Evolutionary conservation across 768 basidiomycete species (phyloP).

Genomic region (Rubroboletus satanas): DNA sequence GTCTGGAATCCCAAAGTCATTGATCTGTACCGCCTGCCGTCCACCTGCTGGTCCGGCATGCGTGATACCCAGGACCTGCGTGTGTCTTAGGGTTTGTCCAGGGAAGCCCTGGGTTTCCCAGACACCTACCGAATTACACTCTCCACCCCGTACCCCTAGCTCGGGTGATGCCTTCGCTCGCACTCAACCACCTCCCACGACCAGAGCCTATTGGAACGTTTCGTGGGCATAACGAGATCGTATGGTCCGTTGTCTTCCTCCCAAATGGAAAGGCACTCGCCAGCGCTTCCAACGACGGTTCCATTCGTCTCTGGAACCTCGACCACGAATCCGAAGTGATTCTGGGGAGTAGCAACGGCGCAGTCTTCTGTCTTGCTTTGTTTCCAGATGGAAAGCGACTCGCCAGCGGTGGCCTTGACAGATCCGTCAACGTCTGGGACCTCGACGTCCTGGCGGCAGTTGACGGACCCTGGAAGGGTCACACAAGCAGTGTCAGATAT

Average conservation of each 20-base stretch:
- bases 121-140: constrained; percentile 22
- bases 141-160: constrained; percentile 24
- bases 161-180: constrained; percentile 29
- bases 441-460: constrained; percentile 17
- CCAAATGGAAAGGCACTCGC: constrained; percentile 23
- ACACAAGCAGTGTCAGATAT: constrained; percentile 27
- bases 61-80: constrained; percentile 27
- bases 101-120: constrained; percentile 23
- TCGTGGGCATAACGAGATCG: constrained; percentile 27
- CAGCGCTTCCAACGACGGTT: constrained; percentile 30
- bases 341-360: constrained; percentile 18
- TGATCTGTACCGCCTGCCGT: constrained; percentile 33
- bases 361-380: constrained; percentile 25
- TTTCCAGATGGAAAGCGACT: constrained; percentile 27
- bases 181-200: constrained; percentile 27
- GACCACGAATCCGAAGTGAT: constrained; percentile 23
- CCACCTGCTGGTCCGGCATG: constrained; percentile 32
- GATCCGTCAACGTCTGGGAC: constrained; percentile 31
- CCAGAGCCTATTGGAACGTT: constrained; percentile 21
- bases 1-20: constrained; percentile 30
- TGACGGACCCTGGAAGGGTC: constrained; percentile 23
- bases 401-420: constrained; percentile 30
- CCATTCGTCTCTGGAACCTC: constrained; percentile 30
- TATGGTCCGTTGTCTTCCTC: constrained; percentile 29
- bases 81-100: constrained; percentile 31